phyloP scores from a whole-genome alignment of 371 early-diverging fungal species.

The Chytridium lagenaria region DNA sequence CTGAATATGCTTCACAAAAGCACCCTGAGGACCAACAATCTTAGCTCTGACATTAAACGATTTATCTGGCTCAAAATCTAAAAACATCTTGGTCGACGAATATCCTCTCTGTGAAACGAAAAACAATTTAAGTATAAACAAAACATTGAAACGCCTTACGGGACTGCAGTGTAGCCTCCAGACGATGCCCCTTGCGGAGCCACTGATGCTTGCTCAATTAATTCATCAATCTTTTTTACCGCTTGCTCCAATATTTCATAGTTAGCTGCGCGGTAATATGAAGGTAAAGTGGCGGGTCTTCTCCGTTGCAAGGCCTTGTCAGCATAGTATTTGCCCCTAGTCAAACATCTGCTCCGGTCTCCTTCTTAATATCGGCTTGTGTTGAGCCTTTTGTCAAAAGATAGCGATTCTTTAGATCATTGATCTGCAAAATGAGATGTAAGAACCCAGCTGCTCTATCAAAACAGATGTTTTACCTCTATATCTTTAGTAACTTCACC shows the following conservation, averaged over 20 bases:
- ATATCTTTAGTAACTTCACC: conserved; percentile 35
- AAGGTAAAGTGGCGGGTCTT: conserved; percentile 77
- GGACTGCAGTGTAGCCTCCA: conserved; percentile 18
- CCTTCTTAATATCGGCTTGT: conserved; percentile 69
- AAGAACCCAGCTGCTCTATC: too few relatives aligned
- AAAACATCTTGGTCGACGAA: conserved; percentile 66
- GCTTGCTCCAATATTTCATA: conserved; percentile 76
- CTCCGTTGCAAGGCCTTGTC: conserved; percentile 73
- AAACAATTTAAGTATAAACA: neutral
- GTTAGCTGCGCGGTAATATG: conserved; percentile 73
- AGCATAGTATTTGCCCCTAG: conserved; percentile 82
- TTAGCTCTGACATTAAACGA: conserved; percentile 83
- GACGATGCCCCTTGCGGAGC: conserved; percentile 14
- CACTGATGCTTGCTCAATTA: conserved; percentile 65
- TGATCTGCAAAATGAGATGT: conserved; percentile 58
- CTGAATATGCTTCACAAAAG: conserved; percentile 88
- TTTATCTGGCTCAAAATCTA: conserved; percentile 71
- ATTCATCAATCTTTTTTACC: conserved; percentile 69
- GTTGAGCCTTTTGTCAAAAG: conserved; percentile 78
- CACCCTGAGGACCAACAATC: conserved; percentile 83
- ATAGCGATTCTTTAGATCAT: conserved; percentile 81
- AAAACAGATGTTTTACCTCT: conserved; percentile 4
- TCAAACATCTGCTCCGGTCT: conserved; percentile 80
- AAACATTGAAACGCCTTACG: neutral
- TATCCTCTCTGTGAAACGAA: conserved; percentile 10